phyloP scores from a whole-genome alignment of 2,329 filamentous ascomycete genomes.

The Neofusicoccum sp. region DNA sequence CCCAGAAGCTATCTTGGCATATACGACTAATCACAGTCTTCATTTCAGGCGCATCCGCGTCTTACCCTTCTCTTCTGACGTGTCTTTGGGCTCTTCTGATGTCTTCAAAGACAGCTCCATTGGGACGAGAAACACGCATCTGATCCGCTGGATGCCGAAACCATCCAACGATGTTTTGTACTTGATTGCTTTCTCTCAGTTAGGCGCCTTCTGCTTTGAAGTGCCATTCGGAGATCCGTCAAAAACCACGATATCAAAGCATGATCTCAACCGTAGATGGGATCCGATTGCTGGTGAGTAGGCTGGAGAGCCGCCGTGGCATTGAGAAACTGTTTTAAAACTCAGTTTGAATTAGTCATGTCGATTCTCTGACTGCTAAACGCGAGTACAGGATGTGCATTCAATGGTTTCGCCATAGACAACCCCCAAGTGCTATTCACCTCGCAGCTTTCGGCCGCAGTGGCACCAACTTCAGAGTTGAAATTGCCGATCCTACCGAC shows the following conservation, averaged over 20 bases:
- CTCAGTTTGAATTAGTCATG: neutral
- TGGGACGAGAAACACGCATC: neutral
- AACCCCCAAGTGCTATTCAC: slow-evolving; percentile 37
- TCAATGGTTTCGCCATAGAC: slow-evolving; percentile 25
- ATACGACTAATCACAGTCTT: slow-evolving; percentile 34
- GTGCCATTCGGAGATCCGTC: slow-evolving; percentile 31
- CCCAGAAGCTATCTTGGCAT: slow-evolving; percentile 37
- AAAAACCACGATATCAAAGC: slow-evolving; percentile 27
- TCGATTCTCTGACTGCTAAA: slow-evolving; percentile 5
- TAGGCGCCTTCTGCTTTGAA: slow-evolving; percentile 32
- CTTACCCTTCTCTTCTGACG: neutral
- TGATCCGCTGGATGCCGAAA: slow-evolving; percentile 18
- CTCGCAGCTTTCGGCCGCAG: slow-evolving; percentile 40
- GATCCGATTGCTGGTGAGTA: slow-evolving; percentile 41
- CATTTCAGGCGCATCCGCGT: slow-evolving; percentile 16
- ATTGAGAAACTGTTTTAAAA: neutral
- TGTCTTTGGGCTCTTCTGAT: neutral
- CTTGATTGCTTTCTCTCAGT: slow-evolving; percentile 36
- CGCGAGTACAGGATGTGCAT: slow-evolving; percentile 33
- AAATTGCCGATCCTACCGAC: slow-evolving; percentile 28
- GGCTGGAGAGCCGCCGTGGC: neutral
- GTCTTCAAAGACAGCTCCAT: neutral
- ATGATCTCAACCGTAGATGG: slow-evolving; percentile 46
- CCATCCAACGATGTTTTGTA: slow-evolving; percentile 24
- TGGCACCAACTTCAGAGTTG: slow-evolving; percentile 35